A percentile compares a stretch with the other conserved stretches of the same genome.
These are phyloP conservation scores for Aspergillus sp. DNA, from an alignment of 2,329 filamentous ascomycete species.

Conservation along the genomic window DNA sequence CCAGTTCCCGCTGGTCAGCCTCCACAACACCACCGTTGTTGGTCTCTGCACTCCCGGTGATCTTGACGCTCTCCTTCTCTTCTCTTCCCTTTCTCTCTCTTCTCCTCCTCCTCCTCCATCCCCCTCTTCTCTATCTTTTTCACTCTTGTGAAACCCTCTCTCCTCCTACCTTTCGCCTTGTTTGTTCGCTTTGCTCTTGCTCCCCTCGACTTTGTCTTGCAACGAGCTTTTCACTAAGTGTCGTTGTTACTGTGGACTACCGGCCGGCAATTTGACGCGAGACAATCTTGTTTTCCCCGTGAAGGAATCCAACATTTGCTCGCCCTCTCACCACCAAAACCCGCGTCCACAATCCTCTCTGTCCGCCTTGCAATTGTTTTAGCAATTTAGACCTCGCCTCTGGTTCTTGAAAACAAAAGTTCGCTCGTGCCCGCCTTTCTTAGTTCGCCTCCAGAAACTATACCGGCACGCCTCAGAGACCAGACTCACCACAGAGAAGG, in stretches of 20 bases:
- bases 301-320: constrained; percentile 7
- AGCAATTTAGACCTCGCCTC: constrained; percentile 6
- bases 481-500: constrained; percentile 16
- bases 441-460: constrained; percentile 3
- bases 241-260: constrained; percentile 41
- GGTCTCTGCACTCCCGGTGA: not conserved
- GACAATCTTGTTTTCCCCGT: constrained; percentile 19
- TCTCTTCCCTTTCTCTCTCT: constrained; percentile 9
- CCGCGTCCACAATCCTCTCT: constrained; percentile 13
- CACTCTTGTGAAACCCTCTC: constrained; percentile 37
- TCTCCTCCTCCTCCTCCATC: constrained; percentile 5
- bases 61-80: constrained; percentile 6
- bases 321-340: constrained; percentile 4
- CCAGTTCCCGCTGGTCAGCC: not conserved
- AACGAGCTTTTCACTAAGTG: constrained; percentile 56
- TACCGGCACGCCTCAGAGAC: constrained; percentile 6
- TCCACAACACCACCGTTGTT: not conserved
- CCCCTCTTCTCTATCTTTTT: constrained; percentile 36
- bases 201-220: constrained; percentile 19
- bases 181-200: constrained; percentile 15
- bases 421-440: constrained; percentile 10
- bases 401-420: constrained; percentile 5
- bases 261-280: constrained; percentile 27
- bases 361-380: constrained; percentile 11
- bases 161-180: constrained; percentile 43